Conservation (phyloP, 495 filamentous ascomycete genomes). For the Penicillium egyptiacum region DNA sequence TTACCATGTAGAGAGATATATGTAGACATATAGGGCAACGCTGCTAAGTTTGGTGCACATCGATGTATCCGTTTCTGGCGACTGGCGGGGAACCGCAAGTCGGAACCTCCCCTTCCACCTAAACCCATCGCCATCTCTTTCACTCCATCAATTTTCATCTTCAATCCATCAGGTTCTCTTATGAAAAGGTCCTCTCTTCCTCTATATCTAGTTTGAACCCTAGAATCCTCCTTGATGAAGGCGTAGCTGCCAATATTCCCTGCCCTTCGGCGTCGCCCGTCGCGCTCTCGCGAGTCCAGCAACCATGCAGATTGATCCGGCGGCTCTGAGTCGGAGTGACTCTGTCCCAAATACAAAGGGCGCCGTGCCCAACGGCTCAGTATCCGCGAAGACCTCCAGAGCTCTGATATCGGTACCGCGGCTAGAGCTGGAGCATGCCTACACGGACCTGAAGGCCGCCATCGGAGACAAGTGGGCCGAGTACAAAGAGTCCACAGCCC, state of each 20-base stretch:
- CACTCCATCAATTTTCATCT: slow-evolving; percentile 29
- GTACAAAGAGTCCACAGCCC: slow-evolving; percentile 80
- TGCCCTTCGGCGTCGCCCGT: slow-evolving; percentile 47
- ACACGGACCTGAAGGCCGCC: slow-evolving; percentile 76
- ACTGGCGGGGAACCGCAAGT: slow-evolving; percentile 26
- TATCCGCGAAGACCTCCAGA: slow-evolving; percentile 56
- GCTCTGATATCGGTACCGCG: slow-evolving; percentile 69
- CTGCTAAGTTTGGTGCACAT: slow-evolving; percentile 14
- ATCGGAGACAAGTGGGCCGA: slow-evolving; percentile 83
- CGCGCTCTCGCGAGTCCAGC: slow-evolving; percentile 42
- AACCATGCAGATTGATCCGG: slow-evolving; percentile 83
- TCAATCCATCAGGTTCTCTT: slow-evolving; percentile 25
- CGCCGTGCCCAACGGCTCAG: slow-evolving; percentile 55
- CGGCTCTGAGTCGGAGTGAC: slow-evolving; percentile 72
- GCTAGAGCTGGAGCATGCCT: slow-evolving; percentile 87
- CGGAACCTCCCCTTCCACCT: slow-evolving; percentile 28
- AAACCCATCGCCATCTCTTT: slow-evolving; percentile 24
- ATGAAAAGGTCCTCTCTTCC: slow-evolving; percentile 15
- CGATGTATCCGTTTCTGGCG: slow-evolving; percentile 34
- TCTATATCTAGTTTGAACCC: slow-evolving; percentile 2
- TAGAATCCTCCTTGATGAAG: slow-evolving; percentile 42
- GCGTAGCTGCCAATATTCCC: slow-evolving; percentile 34
- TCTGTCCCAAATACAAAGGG: slow-evolving; percentile 61
- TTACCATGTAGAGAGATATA: not conserved
- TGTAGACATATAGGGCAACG: not conserved